Evolutionary conservation across 768 basidiomycete genomes (phyloP).

Genomic region (Glaciozyma antarctica): DNA sequence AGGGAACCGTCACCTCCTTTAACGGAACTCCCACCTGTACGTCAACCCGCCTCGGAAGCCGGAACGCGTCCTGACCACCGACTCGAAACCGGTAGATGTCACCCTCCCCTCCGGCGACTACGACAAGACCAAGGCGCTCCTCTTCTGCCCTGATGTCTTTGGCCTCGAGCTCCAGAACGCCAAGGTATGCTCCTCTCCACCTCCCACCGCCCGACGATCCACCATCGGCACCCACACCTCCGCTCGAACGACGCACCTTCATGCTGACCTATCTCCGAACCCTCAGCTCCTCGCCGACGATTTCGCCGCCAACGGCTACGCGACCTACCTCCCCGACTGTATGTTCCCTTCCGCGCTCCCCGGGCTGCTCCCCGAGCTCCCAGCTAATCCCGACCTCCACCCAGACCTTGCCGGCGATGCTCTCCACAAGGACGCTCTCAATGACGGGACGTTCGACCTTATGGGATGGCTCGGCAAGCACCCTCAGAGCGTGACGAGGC

Average conservation of each 20-base stretch:
- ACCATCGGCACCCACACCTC: too few species aligned
- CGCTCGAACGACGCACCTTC: not conserved
- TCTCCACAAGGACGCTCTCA: constrained; percentile 34
- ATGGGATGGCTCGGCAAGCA: constrained; percentile 47
- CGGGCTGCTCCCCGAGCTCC: not conserved
- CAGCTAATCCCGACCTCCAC: not conserved
- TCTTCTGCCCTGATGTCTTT: constrained; percentile 46
- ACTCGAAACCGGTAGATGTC: constrained; percentile 39
- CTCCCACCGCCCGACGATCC: not conserved
- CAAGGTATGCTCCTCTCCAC: not conserved
- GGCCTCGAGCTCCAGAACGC: constrained; percentile 24
- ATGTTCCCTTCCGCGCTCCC: not conserved
- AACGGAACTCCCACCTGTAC: constrained; percentile 45
- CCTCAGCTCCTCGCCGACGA: constrained; percentile 33
- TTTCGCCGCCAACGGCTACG: constrained; percentile 32
- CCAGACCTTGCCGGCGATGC: constrained; percentile 42
- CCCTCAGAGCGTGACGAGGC: constrained; percentile 42
- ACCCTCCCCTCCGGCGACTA: constrained; percentile 46
- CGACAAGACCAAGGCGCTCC: constrained; percentile 50
- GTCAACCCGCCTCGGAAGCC: not conserved
- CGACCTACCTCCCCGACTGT: constrained; percentile 29
- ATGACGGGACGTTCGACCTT: constrained; percentile 43
- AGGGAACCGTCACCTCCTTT: constrained; percentile 46
- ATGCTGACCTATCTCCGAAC: not conserved
- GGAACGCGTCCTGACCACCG: too few species aligned